Conservation (phyloP, 2,329 filamentous ascomycete genomes). For the Septoria petroselini region DNA sequence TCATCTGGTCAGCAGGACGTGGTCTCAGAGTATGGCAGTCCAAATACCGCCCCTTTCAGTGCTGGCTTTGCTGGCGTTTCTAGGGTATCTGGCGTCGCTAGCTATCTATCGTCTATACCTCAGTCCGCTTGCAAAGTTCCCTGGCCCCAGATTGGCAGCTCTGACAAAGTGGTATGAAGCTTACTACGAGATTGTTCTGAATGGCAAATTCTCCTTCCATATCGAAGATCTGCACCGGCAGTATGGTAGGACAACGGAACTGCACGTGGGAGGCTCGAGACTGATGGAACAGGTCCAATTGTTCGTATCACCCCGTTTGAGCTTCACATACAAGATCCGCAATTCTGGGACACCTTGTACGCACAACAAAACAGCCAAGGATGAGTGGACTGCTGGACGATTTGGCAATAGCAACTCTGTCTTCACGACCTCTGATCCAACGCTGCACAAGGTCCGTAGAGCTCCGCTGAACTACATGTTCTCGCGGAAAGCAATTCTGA, state of each 20-base stretch:
- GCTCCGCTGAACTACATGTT: conserved; percentile 25
- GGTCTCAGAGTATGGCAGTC: conserved; percentile 8
- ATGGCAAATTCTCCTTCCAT: conserved; percentile 29
- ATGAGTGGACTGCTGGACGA: conserved; percentile 20
- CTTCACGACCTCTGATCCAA: conserved; percentile 21
- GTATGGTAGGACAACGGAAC: conserved; percentile 26
- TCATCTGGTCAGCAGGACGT: neutral
- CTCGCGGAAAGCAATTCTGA: conserved; percentile 21
- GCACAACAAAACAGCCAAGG: conserved; percentile 21
- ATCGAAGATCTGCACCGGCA: conserved; percentile 31
- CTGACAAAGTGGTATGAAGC: conserved; percentile 33
- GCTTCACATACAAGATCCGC: conserved; percentile 44
- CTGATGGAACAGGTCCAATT: conserved; percentile 22
- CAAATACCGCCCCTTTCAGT: conserved; percentile 6
- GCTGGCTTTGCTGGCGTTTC: conserved; percentile 7
- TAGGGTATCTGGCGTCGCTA: conserved; percentile 19
- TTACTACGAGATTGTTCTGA: conserved; percentile 32
- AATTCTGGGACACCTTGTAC: conserved; percentile 23
- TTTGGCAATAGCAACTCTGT: conserved; percentile 21
- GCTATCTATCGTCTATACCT: conserved; percentile 29
- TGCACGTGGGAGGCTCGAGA: neutral
- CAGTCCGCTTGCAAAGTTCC: conserved; percentile 31
- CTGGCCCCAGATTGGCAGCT: conserved; percentile 33
- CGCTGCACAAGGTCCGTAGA: conserved; percentile 18
- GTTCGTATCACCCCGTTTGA: conserved; percentile 42